Percentiles rank a stretch among this genome's conserved stretches.
Conservation (phyloP, 768 basidiomycete genomes). For the Nidularia pulvinata region DNA sequence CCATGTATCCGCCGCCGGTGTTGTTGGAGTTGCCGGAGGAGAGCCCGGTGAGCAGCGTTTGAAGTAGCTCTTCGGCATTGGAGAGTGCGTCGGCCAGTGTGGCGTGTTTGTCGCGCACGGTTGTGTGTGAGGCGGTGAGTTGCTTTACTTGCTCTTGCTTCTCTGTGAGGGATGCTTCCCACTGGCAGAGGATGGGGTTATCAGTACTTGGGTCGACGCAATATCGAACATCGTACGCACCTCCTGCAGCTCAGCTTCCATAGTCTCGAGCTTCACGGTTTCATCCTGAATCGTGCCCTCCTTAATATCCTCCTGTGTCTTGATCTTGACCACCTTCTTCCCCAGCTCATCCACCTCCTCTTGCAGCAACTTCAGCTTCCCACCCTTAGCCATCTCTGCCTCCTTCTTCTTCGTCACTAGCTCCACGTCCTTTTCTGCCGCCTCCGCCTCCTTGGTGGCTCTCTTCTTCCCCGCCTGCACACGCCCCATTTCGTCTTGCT, state of each 20-base stretch:
- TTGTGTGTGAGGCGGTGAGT: constrained; percentile 52
- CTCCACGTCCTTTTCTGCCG: constrained; percentile 65
- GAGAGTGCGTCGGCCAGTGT: constrained; percentile 57
- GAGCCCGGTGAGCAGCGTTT: constrained; percentile 92
- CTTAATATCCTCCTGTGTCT: constrained; percentile 86
- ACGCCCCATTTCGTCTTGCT: constrained; percentile 44
- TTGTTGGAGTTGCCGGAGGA: constrained; percentile 66
- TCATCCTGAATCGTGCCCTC: constrained; percentile 79
- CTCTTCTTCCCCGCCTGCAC: constrained; percentile 48
- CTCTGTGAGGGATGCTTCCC: constrained; percentile 51
- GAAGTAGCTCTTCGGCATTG: constrained; percentile 89
- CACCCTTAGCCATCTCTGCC: constrained; percentile 89
- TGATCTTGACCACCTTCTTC: constrained; percentile 78
- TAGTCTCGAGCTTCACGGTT: constrained; percentile 49
- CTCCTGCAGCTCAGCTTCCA: constrained; percentile 58
- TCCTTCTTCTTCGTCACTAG: constrained; percentile 78
- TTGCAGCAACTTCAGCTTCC: constrained; percentile 86
- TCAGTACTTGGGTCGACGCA: neutral
- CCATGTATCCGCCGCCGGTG: constrained; percentile 91
- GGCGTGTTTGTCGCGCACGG: constrained; percentile 71
- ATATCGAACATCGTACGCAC: constrained; percentile 10
- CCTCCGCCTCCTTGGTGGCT: constrained; percentile 50
- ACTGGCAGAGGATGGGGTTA: constrained; percentile 31
- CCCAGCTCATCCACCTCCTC: constrained; percentile 78
- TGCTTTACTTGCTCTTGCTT: constrained; percentile 62